phyloP scores from a whole-genome alignment of 352 stramenopile genomes.

The Pythium phragmitis region DNA sequence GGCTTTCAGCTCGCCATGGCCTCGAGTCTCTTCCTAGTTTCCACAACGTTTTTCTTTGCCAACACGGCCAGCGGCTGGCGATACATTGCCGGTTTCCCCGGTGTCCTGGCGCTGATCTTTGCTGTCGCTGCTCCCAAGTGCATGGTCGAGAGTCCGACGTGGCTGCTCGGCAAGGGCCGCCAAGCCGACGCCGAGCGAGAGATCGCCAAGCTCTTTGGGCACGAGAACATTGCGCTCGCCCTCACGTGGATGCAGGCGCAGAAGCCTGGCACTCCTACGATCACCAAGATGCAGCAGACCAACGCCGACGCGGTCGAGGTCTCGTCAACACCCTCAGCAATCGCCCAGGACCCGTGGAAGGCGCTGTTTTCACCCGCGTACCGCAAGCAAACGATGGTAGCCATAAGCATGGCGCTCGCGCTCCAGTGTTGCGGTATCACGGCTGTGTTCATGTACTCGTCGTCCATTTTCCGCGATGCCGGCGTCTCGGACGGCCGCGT shows the following conservation, averaged over 20 bases:
- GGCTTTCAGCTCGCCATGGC: slow-evolving; percentile 49
- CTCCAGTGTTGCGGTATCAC: slow-evolving; percentile 69
- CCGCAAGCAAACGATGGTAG: slow-evolving; percentile 42
- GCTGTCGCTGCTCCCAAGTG: slow-evolving; percentile 25
- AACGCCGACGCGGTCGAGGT: neutral
- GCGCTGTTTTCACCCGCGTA: slow-evolving; percentile 27
- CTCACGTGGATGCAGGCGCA: slow-evolving; percentile 25
- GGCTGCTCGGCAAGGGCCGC: slow-evolving; percentile 35
- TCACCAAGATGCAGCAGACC: slow-evolving; percentile 1
- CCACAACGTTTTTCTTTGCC: slow-evolving; percentile 50
- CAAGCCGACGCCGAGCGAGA: slow-evolving; percentile 27
- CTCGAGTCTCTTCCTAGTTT: slow-evolving; percentile 42
- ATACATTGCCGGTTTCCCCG: slow-evolving; percentile 50
- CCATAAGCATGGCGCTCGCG: slow-evolving; percentile 37
- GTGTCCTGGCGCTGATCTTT: slow-evolving; percentile 49
- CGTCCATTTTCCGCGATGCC: slow-evolving; percentile 51
- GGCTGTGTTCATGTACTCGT: slow-evolving; percentile 74
- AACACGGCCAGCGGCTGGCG: slow-evolving; percentile 50
- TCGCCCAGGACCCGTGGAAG: slow-evolving; percentile 5
- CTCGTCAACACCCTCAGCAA: neutral
- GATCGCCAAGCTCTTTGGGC: slow-evolving; percentile 29
- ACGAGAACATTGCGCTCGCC: slow-evolving; percentile 25
- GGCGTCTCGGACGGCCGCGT: slow-evolving; percentile 55
- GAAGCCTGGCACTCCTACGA: neutral
- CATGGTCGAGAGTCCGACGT: slow-evolving; percentile 32